These are phyloP conservation scores for Pythium insidiosum DNA, from an alignment of 352 stramenopile species.

Conservation along the genomic window DNA sequence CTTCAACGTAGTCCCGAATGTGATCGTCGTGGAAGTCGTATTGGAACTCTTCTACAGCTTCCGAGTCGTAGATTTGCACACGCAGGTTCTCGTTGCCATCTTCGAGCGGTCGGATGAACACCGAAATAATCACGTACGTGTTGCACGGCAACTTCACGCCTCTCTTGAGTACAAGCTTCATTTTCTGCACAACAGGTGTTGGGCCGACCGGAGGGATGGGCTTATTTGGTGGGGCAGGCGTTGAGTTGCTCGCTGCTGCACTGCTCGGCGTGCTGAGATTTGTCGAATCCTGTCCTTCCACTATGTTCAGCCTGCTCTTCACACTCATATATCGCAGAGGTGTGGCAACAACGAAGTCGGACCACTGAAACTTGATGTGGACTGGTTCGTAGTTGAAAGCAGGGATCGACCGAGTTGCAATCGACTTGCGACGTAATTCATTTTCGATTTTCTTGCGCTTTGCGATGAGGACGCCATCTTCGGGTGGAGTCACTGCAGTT, in stretches of 20 bases:
- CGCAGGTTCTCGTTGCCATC: constrained; percentile 67
- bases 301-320: constrained; percentile 8
- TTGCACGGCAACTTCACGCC: constrained; percentile 43
- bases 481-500: too few species aligned
- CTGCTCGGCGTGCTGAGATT: neutral
- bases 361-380: constrained; percentile 65
- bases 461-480: constrained; percentile 30
- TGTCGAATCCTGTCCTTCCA: neutral
- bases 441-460: constrained; percentile 62
- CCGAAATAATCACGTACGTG: constrained; percentile 58
- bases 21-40: constrained; percentile 69
- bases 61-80: constrained; percentile 63
- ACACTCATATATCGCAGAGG: constrained; percentile 25
- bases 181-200: constrained; percentile 40
- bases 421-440: constrained; percentile 47
- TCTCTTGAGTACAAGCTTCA: constrained; percentile 50
- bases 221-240: too few species aligned
- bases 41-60: constrained; percentile 68
- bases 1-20: constrained; percentile 37
- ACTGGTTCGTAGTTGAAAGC: constrained; percentile 64
- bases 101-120: constrained; percentile 57
- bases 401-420: constrained; percentile 45
- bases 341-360: constrained; percentile 56
- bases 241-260: constrained; percentile 5
- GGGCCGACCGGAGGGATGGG: too few species aligned